Conservation (phyloP, 176 grass and related monocot genomes). For the Melocanna baccifera region DNA sequence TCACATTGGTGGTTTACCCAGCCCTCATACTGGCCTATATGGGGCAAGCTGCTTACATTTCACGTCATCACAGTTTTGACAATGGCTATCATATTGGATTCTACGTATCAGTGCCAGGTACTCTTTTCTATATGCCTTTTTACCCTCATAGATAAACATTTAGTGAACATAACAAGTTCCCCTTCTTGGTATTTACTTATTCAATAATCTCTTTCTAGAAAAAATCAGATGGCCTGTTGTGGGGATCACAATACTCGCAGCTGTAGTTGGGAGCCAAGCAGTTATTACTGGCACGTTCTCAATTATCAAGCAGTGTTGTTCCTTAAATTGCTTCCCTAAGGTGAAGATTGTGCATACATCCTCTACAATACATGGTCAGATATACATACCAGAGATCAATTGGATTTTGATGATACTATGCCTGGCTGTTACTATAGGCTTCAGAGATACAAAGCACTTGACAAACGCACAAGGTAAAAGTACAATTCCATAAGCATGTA, state of each 20-base stretch:
- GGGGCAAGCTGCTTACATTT: conserved; percentile 97
- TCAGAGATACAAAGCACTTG: conserved; percentile 76
- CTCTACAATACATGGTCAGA: conserved; percentile 72
- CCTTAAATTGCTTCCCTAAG: conserved; percentile 76
- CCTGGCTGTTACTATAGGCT: conserved; percentile 79
- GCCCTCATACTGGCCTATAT: conserved; percentile 88
- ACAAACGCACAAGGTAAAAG: conserved; percentile 76
- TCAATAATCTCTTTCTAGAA: conserved; percentile 57
- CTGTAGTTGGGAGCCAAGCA: conserved; percentile 84
- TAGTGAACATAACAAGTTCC: neutral
- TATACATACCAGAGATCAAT: conserved; percentile 97
- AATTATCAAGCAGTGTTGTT: conserved; percentile 86
- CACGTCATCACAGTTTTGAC: conserved; percentile 72
- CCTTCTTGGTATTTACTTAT: conserved; percentile 20
- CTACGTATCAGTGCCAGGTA: conserved; percentile 97
- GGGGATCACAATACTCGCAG: conserved; percentile 72
- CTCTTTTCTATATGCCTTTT: conserved; percentile 7
- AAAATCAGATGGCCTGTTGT: conserved; percentile 93
- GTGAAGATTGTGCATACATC: conserved; percentile 96
- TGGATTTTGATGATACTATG: conserved; percentile 94
- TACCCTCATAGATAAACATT: conserved; percentile 6
- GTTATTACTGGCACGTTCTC: conserved; percentile 94
- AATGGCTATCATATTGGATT: conserved; percentile 74
- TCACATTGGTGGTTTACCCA: conserved; percentile 78
- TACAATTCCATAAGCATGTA: neutral